Evolutionary conservation across 2,329 filamentous ascomycete genomes (phyloP).

Genomic region (Alternaria gansuensis): DNA sequence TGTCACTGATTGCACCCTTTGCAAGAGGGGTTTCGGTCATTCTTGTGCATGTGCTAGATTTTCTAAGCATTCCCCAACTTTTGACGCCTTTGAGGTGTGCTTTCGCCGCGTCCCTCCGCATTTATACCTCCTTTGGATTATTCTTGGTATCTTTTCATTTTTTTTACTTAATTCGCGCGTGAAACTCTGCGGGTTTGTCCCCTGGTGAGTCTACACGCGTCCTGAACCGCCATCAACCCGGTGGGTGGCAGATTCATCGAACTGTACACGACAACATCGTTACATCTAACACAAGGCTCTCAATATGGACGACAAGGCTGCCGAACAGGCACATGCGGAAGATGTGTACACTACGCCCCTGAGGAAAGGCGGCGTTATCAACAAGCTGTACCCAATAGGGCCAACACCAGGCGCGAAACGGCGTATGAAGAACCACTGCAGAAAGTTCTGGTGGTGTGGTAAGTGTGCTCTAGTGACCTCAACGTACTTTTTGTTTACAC

Average conservation of each 20-base stretch:
- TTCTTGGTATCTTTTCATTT: conserved; percentile 12
- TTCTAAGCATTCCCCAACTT: conserved; percentile 25
- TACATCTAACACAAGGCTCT: conserved; percentile 10
- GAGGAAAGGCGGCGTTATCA: conserved; percentile 44
- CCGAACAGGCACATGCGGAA: conserved; percentile 20
- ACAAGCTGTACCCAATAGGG: conserved; percentile 48
- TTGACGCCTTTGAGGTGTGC: conserved; percentile 28
- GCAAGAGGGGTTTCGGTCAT: conserved; percentile 23
- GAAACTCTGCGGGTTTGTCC: neutral
- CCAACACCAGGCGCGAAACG: conserved; percentile 43
- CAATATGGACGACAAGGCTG: conserved; percentile 41
- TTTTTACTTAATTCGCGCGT: conserved; percentile 13
- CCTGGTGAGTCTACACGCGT: neutral
- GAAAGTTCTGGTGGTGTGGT: conserved; percentile 54
- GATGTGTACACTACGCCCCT: conserved; percentile 32
- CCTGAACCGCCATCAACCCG: conserved; percentile 1
- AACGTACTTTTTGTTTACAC: conserved; percentile 10
- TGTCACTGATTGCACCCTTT: conserved; percentile 41
- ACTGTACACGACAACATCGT: conserved; percentile 1
- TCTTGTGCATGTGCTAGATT: conserved; percentile 41
- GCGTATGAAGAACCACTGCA: conserved; percentile 50
- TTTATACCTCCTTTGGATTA: conserved; percentile 20
- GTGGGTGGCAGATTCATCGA: neutral
- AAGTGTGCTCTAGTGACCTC: conserved; percentile 15
- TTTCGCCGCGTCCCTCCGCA: conserved; percentile 42